phyloP scores from a whole-genome alignment of 495 filamentous ascomycete genomes.

The Aspergillus saccharolyticus region DNA sequence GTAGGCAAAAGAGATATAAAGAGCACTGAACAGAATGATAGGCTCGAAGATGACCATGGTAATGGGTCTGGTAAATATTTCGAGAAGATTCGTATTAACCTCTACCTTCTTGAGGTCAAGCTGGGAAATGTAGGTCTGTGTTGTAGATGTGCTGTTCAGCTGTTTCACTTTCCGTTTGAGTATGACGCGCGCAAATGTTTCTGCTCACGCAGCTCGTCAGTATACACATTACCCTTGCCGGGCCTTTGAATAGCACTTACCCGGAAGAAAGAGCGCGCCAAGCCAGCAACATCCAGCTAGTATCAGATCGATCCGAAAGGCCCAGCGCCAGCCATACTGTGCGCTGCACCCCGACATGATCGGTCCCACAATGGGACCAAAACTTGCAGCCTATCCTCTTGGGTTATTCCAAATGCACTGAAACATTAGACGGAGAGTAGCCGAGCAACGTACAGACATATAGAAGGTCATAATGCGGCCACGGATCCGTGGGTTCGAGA shows the following conservation, averaged over 20 bases:
- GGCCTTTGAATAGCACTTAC: constrained; percentile 22
- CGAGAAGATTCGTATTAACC: background rate
- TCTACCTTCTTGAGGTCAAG: background rate
- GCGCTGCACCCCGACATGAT: constrained; percentile 60
- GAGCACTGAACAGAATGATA: constrained; percentile 59
- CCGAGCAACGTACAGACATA: constrained; percentile 53
- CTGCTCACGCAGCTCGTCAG: background rate
- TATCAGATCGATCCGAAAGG: constrained; percentile 59
- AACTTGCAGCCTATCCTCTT: constrained; percentile 49
- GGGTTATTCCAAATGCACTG: constrained; percentile 1
- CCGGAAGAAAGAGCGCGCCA: constrained; percentile 41
- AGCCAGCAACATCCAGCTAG: constrained; percentile 44
- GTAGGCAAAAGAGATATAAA: constrained; percentile 66
- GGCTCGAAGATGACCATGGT: constrained; percentile 50
- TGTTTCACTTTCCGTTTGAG: constrained; percentile 59
- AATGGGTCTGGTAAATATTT: constrained; percentile 48
- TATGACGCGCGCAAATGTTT: constrained; percentile 47
- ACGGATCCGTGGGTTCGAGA: constrained; percentile 49
- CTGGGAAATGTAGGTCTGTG: background rate
- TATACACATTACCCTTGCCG: background rate
- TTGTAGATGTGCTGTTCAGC: constrained; percentile 52
- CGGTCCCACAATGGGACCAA: constrained; percentile 63
- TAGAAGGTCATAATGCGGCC: constrained; percentile 69
- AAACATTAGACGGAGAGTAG: too few relatives aligned
- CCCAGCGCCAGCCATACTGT: constrained; percentile 61